A percentile compares a stretch with the other conserved stretches of the same genome.
Conservation (phyloP, 2,329 filamentous ascomycete genomes). For the Pseudopyricularia cyperi region DNA sequence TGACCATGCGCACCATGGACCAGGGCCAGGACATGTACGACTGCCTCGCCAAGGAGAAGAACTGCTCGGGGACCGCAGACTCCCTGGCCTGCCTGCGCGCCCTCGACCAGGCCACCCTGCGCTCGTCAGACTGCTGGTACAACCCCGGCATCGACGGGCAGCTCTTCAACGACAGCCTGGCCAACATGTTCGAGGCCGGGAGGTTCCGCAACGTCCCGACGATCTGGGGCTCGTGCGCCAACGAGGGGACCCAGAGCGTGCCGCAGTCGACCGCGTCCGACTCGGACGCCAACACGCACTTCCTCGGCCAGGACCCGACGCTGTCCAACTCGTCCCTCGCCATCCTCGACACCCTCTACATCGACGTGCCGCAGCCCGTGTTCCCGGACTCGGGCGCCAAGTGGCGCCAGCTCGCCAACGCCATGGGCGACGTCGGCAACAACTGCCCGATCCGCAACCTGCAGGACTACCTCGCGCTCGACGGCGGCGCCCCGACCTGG, state of each 20-base stretch:
- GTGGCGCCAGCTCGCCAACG: conserved; percentile 1
- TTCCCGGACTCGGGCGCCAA: not conserved
- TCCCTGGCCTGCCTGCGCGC: not conserved
- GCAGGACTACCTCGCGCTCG: not conserved
- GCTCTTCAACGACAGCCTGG: not conserved
- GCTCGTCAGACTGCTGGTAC: not conserved
- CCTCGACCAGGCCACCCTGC: not conserved
- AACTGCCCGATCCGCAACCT: conserved; percentile 1
- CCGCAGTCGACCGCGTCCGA: not conserved
- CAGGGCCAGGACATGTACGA: not conserved
- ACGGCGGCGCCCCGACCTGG: not conserved
- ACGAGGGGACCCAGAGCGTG: conserved; percentile 24
- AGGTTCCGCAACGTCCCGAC: conserved; percentile 29
- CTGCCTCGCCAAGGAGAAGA: not conserved
- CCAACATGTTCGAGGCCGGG: conserved; percentile 14
- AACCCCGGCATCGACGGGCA: not conserved
- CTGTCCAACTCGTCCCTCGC: not conserved
- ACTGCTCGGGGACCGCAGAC: not conserved
- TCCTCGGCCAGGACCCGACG: not conserved
- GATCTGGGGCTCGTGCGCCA: conserved; percentile 19
- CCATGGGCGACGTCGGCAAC: not conserved
- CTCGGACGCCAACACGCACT: not conserved
- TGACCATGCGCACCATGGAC: not conserved
- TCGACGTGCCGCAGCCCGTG: not conserved
- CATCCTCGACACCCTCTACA: not conserved